Evolutionary conservation across 352 stramenopile species (phyloP).

Genomic region (Globisporangium rhizosaccharum): DNA sequence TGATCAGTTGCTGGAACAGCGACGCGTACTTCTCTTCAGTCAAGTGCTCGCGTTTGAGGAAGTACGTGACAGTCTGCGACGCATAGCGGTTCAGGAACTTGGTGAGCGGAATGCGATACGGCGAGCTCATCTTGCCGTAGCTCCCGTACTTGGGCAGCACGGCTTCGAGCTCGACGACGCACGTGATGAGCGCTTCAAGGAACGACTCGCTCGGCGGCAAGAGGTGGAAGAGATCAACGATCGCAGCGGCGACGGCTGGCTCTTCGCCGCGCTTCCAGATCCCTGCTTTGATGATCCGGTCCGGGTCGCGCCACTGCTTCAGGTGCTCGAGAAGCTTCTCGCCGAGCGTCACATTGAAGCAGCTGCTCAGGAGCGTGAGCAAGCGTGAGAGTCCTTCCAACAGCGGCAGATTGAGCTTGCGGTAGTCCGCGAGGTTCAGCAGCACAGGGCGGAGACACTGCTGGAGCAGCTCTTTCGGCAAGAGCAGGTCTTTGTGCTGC

Average conservation of each 20-base stretch:
- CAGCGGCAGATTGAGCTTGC: constrained; percentile 94
- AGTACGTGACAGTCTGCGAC: constrained; percentile 77
- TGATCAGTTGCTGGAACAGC: constrained; percentile 93
- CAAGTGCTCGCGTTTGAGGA: constrained; percentile 83
- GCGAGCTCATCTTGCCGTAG: constrained; percentile 85
- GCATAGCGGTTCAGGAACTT: constrained; percentile 93
- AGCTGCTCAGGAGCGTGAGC: constrained; percentile 92
- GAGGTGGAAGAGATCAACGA: constrained; percentile 95
- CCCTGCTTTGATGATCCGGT: constrained; percentile 87
- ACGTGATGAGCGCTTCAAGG: constrained; percentile 93
- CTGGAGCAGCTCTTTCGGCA: constrained; percentile 95
- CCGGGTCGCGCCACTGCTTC: constrained; percentile 90
- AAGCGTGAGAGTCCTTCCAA: constrained; percentile 92
- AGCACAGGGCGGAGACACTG: constrained; percentile 94
- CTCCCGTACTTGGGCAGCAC: constrained; percentile 90
- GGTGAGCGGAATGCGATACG: constrained; percentile 90
- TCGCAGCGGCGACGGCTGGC: constrained; percentile 91
- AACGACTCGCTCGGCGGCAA: constrained; percentile 94
- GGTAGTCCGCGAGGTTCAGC: constrained; percentile 94
- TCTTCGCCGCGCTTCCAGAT: constrained; percentile 94
- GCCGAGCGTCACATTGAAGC: constrained; percentile 97
- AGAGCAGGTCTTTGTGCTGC: constrained; percentile 77
- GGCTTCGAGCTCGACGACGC: constrained; percentile 92
- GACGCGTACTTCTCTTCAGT: constrained; percentile 87
- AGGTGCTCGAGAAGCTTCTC: constrained; percentile 97